Evolutionary conservation across 345 rosid species (phyloP), one percentile per base, ranked within the genome.

Genomic region (Boechera divaricarpa): DNA sequence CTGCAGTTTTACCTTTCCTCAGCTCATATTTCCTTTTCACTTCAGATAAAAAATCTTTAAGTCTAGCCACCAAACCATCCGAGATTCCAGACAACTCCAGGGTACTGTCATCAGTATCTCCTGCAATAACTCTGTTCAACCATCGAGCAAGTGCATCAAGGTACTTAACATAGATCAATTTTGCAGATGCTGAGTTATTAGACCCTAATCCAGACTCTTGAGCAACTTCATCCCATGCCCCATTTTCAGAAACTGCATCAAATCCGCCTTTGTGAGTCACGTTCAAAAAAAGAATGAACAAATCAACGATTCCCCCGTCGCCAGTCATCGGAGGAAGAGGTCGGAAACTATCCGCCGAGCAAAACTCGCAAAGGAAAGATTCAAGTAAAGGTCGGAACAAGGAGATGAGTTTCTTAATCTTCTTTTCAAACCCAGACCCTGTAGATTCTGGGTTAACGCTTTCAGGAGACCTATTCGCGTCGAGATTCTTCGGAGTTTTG

Each of bases 241-340:
- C 83, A 57, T 78, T 70, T 41, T 75, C 18, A 1, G 85, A 83
- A 75, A 87, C 91, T 5, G 71, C 79, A 33, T 70, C 48, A 16
- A 72, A 79, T 0, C 92, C 91, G 7, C 88, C 93, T 18, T 74
- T 89, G 38, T 79, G 67, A 38, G 84, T 82, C 73, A 88, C 96
- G 29, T 67, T 72, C 41, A 86, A 15, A 48, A 80, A 86, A 3
- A 91, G 85, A 32, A 65, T 83, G 60, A 84, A 82, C 86, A 91
- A 83, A 81, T 87, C 85, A 5, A 86, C 78, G 15, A 49, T 5
- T 55, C 76, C 77, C 10, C 88, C 92, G 73, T 87, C 78, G 31
- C 86, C 88, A 63, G 85, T 86, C 88, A 84, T 72, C 29, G 90
- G 86, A 68, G 94, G 88, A 29, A 75, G 68, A 60, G 85, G 76